Conservation (phyloP, 306 rosid species). For the Lotus japonicus region DNA sequence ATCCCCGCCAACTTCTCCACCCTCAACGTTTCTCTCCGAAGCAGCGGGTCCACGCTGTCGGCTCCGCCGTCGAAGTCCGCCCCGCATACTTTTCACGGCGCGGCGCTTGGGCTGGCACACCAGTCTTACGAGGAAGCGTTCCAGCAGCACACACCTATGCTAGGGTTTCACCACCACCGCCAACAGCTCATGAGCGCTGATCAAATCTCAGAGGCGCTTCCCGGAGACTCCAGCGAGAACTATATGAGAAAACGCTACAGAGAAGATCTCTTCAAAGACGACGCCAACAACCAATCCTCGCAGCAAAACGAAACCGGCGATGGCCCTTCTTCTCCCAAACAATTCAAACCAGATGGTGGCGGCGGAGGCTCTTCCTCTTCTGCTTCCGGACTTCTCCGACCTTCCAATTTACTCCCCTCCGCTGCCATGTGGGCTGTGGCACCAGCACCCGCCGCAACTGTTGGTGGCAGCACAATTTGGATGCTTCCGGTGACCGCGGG, state of each 20-base stretch:
- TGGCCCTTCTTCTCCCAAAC: constrained; percentile 26
- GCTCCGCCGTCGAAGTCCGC: constrained; percentile 76
- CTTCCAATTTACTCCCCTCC: constrained; percentile 47
- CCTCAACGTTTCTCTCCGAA: constrained; percentile 71
- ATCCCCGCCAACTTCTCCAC: constrained; percentile 86
- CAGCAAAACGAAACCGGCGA: constrained; percentile 21
- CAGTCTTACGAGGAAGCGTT: constrained; percentile 69
- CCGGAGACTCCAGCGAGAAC: constrained; percentile 53
- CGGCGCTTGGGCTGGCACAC: constrained; percentile 66
- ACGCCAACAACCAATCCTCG: background rate
- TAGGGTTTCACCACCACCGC: constrained; percentile 63
- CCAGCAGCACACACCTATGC: constrained; percentile 50
- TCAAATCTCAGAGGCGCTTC: constrained; percentile 63
- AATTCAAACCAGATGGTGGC: constrained; percentile 21
- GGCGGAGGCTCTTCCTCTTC: constrained; percentile 25
- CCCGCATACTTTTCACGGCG: constrained; percentile 59
- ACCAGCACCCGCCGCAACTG: constrained; percentile 33
- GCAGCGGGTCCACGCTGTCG: constrained; percentile 65
- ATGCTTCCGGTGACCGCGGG: constrained; percentile 62
- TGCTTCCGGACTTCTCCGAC: constrained; percentile 31
- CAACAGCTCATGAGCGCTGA: constrained; percentile 54
- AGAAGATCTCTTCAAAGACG: constrained; percentile 86
- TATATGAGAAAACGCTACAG: constrained; percentile 77
- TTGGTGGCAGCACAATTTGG: constrained; percentile 73
- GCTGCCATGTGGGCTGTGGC: constrained; percentile 88